phyloP scores from a whole-genome alignment of 163 green algal genomes.

The Chlorella variabilis region DNA sequence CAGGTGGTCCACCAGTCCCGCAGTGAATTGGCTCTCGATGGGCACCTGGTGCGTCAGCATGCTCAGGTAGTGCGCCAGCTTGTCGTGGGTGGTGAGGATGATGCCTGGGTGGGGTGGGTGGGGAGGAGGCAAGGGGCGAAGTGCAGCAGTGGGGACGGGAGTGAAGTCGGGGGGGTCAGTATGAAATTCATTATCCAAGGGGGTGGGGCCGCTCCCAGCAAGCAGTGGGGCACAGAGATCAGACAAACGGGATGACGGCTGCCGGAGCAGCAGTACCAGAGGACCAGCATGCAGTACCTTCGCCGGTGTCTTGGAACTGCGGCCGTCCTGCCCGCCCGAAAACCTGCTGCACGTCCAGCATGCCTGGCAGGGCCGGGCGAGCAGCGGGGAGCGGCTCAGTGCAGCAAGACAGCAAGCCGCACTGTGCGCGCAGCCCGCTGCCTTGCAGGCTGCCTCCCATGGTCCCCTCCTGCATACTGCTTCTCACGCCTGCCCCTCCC shows the following conservation, averaged over 20 bases:
- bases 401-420: too few species aligned
- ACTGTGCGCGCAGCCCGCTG: too few species aligned
- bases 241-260: too few species aligned
- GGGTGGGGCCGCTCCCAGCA: too few species aligned
- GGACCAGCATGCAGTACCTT: too few species aligned
- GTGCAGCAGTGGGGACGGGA: background rate
- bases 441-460: too few species aligned
- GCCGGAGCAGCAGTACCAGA: too few species aligned
- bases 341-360: conserved; percentile 99
- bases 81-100: conserved; percentile 97
- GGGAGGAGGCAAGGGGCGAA: background rate
- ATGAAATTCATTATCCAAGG: too few species aligned
- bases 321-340: conserved; percentile 94
- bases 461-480: too few species aligned
- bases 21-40: conserved; percentile 95
- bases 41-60: conserved; percentile 92
- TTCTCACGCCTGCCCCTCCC: background rate
- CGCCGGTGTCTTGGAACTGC: conserved; percentile 88
- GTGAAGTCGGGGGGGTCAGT: too few species aligned
- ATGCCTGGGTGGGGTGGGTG: conserved; percentile 63
- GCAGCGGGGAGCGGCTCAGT: too few species aligned
- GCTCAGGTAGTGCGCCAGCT: conserved; percentile 94
- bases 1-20: conserved; percentile 89
- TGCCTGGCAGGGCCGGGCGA: conserved; percentile 56
- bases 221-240: too few species aligned